phyloP scores from a whole-genome alignment of 2,329 filamentous ascomycete genomes.

The Ilyonectria mors-panacis region DNA sequence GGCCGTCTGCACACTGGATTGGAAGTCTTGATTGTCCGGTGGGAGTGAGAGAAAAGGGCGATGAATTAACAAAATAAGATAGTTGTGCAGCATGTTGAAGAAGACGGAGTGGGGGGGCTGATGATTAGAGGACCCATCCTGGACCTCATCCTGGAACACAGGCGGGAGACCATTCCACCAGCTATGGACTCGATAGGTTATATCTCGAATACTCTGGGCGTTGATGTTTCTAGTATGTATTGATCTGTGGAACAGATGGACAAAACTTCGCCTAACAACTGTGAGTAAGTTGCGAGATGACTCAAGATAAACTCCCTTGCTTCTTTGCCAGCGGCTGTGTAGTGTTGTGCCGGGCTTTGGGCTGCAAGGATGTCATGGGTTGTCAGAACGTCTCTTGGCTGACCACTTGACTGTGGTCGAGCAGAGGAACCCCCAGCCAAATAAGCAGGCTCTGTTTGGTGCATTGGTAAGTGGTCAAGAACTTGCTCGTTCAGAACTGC shows the following conservation, averaged over 20 bases:
- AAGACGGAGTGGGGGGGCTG: slow-evolving; percentile 35
- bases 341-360: slow-evolving; percentile 26
- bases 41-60: slow-evolving; percentile 53
- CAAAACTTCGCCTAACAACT: slow-evolving; percentile 36
- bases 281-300: slow-evolving; percentile 41
- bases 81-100: slow-evolving; percentile 51
- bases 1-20: slow-evolving; percentile 50
- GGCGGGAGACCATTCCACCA: slow-evolving; percentile 48
- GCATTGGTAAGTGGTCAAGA: slow-evolving; percentile 21
- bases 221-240: slow-evolving; percentile 43
- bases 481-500: slow-evolving; percentile 17
- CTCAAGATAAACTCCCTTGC: slow-evolving; percentile 32
- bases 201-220: slow-evolving; percentile 36
- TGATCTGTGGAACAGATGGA: slow-evolving; percentile 45
- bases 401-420: background rate
- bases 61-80: slow-evolving; percentile 52
- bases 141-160: slow-evolving; percentile 15
- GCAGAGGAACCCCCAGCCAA: background rate
- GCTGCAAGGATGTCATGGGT: background rate
- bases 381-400: background rate
- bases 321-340: slow-evolving; percentile 24
- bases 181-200: slow-evolving; percentile 38
- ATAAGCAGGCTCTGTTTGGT: slow-evolving; percentile 1
- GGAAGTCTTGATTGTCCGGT: slow-evolving; percentile 46
- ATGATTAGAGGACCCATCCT: background rate